Base-by-base conservation (phyloP, 345 rosid species). In the Kandelia obovata region DNA sequence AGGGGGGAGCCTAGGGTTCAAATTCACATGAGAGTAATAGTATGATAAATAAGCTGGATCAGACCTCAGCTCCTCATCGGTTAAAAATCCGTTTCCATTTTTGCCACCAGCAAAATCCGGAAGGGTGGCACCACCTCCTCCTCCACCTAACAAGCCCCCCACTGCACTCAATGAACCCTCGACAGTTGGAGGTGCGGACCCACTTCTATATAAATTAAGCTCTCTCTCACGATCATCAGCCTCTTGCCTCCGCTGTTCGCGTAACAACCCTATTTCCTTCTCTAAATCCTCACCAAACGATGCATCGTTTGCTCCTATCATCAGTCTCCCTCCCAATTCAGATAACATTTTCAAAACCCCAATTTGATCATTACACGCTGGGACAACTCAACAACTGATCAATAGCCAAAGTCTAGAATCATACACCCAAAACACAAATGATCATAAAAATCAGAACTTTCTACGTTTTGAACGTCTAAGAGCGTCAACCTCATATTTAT, bases 1-100 rank as follows among this genome's bases (percentile, higher is more conserved):
- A 46, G 96, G 97, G 1, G 98, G 97, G 49, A 92, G 86, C 81
- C 98, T 88, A 10, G 98, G 98, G 73, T 92, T 93, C 76, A 90
- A 73, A 74, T 91, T 91, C 76, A 85, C 87, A 75, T 89, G 86
- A 2, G 88, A 84, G 83, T 86, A 86, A 73, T 89, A 91, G 64
- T 90, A 93, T 0, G 84, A 71, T 47, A 75, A 70, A 76, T 91
- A 91, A 31, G 81, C 86, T 28, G 96, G 97, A 83, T 89, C 92
- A 73, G 92, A 86, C 92, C 96, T 89, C 56, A 85, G 75, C 77
- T 88, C 93, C 66, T 89, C 89, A 76, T 89, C 92, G 1, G 82
- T 76, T 1, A 65, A 61, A 74, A 81, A 78, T 60, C 79, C 88
- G 73, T 74, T 79, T 51, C 83, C 88, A 68, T 77, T 75, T 61